Base-by-base conservation (phyloP, 1,284 basidiomycete species). In the Naganishia sp. region DNA sequence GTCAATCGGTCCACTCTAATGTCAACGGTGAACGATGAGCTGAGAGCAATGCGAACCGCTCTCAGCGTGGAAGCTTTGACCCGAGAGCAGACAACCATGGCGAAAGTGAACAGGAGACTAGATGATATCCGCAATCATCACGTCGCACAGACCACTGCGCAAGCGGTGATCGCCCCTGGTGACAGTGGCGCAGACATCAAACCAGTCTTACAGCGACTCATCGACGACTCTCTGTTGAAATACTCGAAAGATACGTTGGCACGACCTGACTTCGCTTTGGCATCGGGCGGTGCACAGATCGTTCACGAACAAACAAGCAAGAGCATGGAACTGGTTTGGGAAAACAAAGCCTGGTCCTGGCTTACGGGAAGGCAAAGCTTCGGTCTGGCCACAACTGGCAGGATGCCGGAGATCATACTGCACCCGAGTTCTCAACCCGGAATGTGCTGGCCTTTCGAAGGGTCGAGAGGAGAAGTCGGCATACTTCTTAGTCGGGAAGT, bases 371-470 rank as follows among this genome's bases (percentile, higher is more conserved):
- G 21, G n/a, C 50, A 59, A 36, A 66, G 70, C 43, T 56, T 65
- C 23, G 44, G 75, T 7, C 66, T 72, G 45, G 13, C 48, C 18
- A 85, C 87, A 5, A 82, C 87, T 55, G 94, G 91, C 18, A 86
- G 87, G 11, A 86, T 90, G 0, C 92, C 95, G 0, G 86, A 92
- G 52, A 89, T 86, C 0, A 92, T 91, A 1, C 81, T 98, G 21
- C 88, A 94, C 74, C 64, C 23, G n/a, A 90, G 93, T 69, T 83
- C 83, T 28, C 84, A 88, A 63, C 86, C 87, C 28, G 94, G 95
- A 2, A 86, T 88, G 69, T 99, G 94, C 79, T 99, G 94, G 94
- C 90, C 95, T 2, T 92, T 98, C 79, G 81, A 80, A 2, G 94
- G 94, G 0, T 74, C 82, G 6, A 77, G 85, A 54, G 95, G 94